Base-by-base conservation (phyloP, 2,329 filamentous ascomycete species). In the Aspergillus ruber region DNA sequence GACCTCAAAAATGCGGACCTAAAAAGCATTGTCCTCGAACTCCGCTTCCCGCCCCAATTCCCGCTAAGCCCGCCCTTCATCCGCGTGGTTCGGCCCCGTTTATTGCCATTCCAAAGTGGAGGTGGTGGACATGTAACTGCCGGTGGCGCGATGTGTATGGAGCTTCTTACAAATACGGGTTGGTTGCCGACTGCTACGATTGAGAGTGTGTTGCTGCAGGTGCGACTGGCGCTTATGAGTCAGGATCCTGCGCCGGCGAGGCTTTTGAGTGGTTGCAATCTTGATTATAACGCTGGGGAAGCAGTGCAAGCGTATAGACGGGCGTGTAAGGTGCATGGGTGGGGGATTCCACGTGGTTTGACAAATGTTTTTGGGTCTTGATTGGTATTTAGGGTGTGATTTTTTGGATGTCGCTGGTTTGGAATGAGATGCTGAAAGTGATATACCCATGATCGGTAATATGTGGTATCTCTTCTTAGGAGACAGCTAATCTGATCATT, bases 51-150 rank as follows among this genome's bases (percentile, higher is more conserved):
- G 2, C 75, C 80, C 12, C 77, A 85, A 43, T 95, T 83, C 54
- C 90, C 90, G 0, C 80, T 86, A 60, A 78, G 81, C 1, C 90
- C 90, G 3, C 90, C 90, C 0, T 95, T 95, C 60, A 81, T 95
- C 23, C 84, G 90, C 6, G 82, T 95, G 13, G 78, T 95, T 45
- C 81, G 85, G 5, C 90, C 90, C 1, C 83, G 85, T 4, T 91
- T 95, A 64, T 65, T 91, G 17, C 75, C 81, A 2, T 91, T 91
- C 60, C 63, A 72, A 21, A 57, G 73, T 4, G 88, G 89, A 4
- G 90, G 90, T 17, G 90, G 90, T 20, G 90, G 90, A 0, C 88
- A 95, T 63, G 84, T 96, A 50, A 95, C 90, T 0, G 72, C 76
- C 1, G 90, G 90, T 20, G 90, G 90, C 1, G 87, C 90, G 1